Evolutionary conservation across 176 grass and related monocot genomes (phyloP).

Genomic region (Areca catechu): DNA sequence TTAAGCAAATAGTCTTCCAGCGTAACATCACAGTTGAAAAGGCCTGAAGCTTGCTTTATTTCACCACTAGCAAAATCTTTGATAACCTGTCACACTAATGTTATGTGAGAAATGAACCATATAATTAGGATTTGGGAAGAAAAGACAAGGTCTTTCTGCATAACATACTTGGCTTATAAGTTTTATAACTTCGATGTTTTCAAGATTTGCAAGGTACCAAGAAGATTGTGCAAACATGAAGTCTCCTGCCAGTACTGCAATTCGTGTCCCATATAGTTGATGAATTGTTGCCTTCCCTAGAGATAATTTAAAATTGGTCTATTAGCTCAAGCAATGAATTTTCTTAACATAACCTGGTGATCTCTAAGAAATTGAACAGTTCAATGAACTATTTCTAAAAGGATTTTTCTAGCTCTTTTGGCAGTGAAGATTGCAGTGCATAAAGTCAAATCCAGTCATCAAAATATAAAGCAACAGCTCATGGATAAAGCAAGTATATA

Average conservation of each 20-base stretch:
- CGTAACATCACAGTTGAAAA: slow-evolving; percentile 67
- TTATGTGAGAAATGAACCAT: not conserved
- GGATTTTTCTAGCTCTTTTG: too few species aligned
- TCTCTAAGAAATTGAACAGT: too few species aligned
- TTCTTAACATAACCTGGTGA: too few species aligned
- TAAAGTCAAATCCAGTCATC: too few species aligned
- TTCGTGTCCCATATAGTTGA: slow-evolving; percentile 76
- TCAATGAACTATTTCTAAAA: too few species aligned
- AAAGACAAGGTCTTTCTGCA: slow-evolving; percentile 4
- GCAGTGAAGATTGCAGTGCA: too few species aligned
- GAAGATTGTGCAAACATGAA: slow-evolving; percentile 98
- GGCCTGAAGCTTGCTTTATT: slow-evolving; percentile 81
- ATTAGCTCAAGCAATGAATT: too few species aligned
- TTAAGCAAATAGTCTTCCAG: slow-evolving; percentile 90
- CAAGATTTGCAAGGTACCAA: slow-evolving; percentile 92
- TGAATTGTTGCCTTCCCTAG: slow-evolving; percentile 83
- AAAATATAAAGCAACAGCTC: too few species aligned
- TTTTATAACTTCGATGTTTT: slow-evolving; percentile 93
- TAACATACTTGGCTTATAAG: slow-evolving; percentile 84
- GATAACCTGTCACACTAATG: slow-evolving; percentile 48
- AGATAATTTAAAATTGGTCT: not conserved
- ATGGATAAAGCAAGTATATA: too few species aligned
- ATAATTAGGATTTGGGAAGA: not conserved
- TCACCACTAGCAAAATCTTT: slow-evolving; percentile 96
- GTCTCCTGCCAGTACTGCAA: slow-evolving; percentile 86